Evolutionary conservation across 306 rosid genomes (phyloP).

Genomic region (Begonia masoniana): DNA sequence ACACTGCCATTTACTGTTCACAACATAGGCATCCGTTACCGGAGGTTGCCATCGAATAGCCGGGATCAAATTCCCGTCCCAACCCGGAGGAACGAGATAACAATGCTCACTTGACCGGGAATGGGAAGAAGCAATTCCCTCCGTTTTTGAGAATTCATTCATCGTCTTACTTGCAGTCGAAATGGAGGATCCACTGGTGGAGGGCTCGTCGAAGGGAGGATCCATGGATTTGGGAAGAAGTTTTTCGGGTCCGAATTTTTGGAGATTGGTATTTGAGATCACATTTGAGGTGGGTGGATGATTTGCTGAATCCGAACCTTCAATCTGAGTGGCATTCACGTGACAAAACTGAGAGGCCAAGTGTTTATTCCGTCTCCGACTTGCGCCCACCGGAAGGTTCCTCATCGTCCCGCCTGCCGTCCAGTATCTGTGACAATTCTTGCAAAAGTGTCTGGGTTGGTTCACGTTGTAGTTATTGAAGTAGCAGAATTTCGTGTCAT

Average conservation of each 20-base stretch:
- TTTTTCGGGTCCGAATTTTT: constrained; percentile 44
- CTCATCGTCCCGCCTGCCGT: constrained; percentile 80
- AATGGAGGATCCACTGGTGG: constrained; percentile 23
- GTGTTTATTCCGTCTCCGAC: constrained; percentile 61
- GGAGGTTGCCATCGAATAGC: constrained; percentile 26
- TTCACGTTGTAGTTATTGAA: constrained; percentile 74
- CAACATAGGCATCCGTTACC: constrained; percentile 25
- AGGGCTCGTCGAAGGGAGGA: constrained; percentile 26
- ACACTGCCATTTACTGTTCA: too few relatives aligned
- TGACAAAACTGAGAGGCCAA: constrained; percentile 45
- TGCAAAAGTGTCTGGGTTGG: constrained; percentile 80
- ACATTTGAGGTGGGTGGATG: constrained; percentile 16
- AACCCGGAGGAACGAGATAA: constrained; percentile 34
- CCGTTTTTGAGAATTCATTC: constrained; percentile 22
- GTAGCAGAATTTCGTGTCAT: constrained; percentile 66
- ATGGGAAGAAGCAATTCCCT: constrained; percentile 6
- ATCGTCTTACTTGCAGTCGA: constrained; percentile 16
- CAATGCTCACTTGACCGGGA: constrained; percentile 12
- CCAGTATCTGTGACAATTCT: constrained; percentile 75
- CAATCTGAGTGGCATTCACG: constrained; percentile 28
- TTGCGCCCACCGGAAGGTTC: constrained; percentile 66
- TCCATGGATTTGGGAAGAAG: constrained; percentile 39
- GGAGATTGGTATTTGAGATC: constrained; percentile 24
- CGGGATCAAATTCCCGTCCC: constrained; percentile 35
- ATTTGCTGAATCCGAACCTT: constrained; percentile 14